Percentiles rank a stretch among this genome's conserved stretches.
phyloP scores from a whole-genome alignment of 2,329 filamentous ascomycete genomes.

The Cladosporium sp. region DNA sequence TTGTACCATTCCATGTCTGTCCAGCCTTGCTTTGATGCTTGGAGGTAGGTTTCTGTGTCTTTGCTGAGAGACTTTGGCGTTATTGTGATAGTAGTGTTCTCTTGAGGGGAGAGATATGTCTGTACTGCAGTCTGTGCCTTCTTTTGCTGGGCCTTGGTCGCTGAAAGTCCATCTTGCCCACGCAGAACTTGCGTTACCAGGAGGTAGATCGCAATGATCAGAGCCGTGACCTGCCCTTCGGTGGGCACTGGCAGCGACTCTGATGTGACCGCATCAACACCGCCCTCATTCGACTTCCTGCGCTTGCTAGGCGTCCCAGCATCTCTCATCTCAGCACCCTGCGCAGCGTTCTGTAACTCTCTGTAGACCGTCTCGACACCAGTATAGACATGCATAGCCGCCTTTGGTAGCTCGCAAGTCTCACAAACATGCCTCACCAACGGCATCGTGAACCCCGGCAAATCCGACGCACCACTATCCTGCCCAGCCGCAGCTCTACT shows the following conservation, averaged over 20 bases:
- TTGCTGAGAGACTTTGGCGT: background rate
- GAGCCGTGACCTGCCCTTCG: background rate
- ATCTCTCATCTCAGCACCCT: background rate
- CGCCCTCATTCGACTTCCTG: background rate
- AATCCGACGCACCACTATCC: background rate
- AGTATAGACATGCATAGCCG: conserved; percentile 70
- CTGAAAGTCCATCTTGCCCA: background rate
- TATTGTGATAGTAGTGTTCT: background rate
- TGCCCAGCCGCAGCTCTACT: background rate
- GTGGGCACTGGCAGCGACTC: background rate
- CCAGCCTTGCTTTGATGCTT: conserved; percentile 13
- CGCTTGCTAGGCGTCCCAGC: conserved; percentile 5
- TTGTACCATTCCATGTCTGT: conserved; percentile 16
- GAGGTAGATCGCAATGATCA: background rate
- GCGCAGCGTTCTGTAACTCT: background rate
- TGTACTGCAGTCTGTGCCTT: background rate
- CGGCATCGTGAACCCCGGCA: conserved; percentile 3
- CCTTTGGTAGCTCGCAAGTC: conserved; percentile 55
- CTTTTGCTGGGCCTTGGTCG: background rate
- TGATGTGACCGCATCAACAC: background rate
- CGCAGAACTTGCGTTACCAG: background rate
- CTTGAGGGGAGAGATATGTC: conserved; percentile 27
- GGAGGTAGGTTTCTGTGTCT: conserved; percentile 23
- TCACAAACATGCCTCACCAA: conserved; percentile 61
- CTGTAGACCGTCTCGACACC: conserved; percentile 57